Evolutionary conservation across 2,329 filamentous ascomycete genomes (phyloP).

Genomic region (Nemania sp.): DNA sequence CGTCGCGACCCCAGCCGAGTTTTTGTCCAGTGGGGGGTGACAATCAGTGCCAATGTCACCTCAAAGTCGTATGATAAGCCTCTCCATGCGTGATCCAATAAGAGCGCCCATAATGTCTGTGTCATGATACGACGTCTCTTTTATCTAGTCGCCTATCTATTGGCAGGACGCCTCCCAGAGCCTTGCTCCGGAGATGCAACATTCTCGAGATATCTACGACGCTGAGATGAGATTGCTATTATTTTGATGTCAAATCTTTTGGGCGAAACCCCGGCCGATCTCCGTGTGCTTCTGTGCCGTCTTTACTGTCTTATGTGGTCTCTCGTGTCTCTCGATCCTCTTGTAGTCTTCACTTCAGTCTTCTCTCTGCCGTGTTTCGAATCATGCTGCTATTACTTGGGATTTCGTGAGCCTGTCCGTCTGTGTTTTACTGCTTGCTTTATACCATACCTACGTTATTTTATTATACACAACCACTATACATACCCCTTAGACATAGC

Average conservation of each 20-base stretch:
- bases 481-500: slow-evolving; percentile 21
- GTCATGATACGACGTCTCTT: neutral
- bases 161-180: slow-evolving; percentile 21
- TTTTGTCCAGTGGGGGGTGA: slow-evolving; percentile 2
- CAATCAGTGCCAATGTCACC: neutral
- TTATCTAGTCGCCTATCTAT: slow-evolving; percentile 19
- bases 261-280: too few species aligned
- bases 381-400: neutral
- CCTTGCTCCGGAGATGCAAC: slow-evolving; percentile 36
- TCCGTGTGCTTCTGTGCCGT: neutral
- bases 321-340: neutral
- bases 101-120: neutral
- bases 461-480: neutral
- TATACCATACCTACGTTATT: neutral
- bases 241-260: neutral
- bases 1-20: neutral
- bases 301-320: neutral
- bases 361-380: too few species aligned
- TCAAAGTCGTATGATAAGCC: neutral
- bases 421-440: neutral
- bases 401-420: neutral
- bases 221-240: slow-evolving; percentile 5
- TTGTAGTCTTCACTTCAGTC: too few species aligned
- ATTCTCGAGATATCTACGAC: slow-evolving; percentile 27
- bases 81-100: neutral